These are phyloP conservation scores for Auxenochlorella pyrenoidosa DNA, from an alignment of 139 green algal genomes.

Conservation along the genomic window DNA sequence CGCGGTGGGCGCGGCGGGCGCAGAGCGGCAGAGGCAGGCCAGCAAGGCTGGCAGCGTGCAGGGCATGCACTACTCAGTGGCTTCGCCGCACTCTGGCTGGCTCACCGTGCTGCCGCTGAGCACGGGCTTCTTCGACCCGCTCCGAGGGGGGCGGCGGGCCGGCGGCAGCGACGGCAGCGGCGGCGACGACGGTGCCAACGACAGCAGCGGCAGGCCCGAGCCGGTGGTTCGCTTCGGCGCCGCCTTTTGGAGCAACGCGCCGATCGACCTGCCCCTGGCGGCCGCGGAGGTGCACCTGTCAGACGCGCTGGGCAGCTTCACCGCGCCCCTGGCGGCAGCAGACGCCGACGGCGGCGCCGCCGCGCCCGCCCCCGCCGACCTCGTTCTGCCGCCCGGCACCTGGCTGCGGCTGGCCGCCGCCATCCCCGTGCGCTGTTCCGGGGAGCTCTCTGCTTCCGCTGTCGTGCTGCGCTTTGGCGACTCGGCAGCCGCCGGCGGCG, in stretches of 20 bases:
- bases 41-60: background rate
- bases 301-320: slow-evolving; percentile 7
- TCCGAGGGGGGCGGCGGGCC: background rate
- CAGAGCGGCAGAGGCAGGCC: background rate
- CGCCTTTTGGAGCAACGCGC: slow-evolving; percentile 47
- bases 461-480: slow-evolving; percentile 9
- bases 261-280: slow-evolving; percentile 33
- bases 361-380: background rate
- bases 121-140: slow-evolving; percentile 10
- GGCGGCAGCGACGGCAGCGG: background rate
- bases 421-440: slow-evolving; percentile 24
- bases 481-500: too few relatives aligned
- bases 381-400: background rate
- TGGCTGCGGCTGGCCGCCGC: slow-evolving; percentile 15
- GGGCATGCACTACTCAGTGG: background rate
- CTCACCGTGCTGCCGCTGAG: slow-evolving; percentile 25
- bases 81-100: background rate
- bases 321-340: background rate
- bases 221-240: slow-evolving; percentile 28
- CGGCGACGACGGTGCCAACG: background rate
- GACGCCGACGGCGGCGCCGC: background rate
- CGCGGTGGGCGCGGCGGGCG: background rate
- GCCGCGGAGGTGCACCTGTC: slow-evolving; percentile 12
- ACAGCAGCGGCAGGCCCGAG: background rate
- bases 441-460: background rate